phyloP scores from a whole-genome alignment of 2,329 filamentous ascomycete genomes.

The Colletotrichum sp. region DNA sequence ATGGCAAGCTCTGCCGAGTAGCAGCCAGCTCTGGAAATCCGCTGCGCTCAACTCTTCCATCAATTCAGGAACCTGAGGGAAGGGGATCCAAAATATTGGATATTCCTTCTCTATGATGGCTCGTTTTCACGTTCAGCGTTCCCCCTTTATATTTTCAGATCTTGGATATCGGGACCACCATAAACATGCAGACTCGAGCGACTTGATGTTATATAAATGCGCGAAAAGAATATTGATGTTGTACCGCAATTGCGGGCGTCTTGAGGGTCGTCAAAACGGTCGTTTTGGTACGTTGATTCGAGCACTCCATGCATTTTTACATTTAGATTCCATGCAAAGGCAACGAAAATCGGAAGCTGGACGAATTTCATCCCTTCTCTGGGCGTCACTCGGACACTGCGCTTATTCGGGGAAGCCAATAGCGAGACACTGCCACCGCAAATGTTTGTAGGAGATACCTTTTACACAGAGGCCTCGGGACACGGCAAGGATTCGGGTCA shows the following conservation, averaged over 20 bases:
- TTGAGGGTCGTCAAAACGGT: too few relatives aligned
- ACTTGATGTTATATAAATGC: not conserved
- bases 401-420: not conserved
- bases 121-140: not conserved
- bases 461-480: too few relatives aligned
- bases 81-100: not conserved
- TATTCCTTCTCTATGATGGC: not conserved
- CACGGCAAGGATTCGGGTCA: not conserved
- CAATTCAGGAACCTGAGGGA: not conserved
- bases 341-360: too few relatives aligned
- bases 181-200: not conserved
- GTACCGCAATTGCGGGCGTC: too few relatives aligned
- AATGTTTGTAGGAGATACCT: rapidly evolving
- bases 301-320: rapidly evolving
- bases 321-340: not conserved
- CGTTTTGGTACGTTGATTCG: rapidly evolving
- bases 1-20: not conserved
- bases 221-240: not conserved
- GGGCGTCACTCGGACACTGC: not conserved
- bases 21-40: rapidly evolving
- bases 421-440: not conserved
- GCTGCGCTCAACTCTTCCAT: not conserved
- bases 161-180: not conserved
- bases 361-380: too few relatives aligned
- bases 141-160: not conserved